Conservation (phyloP, 2,329 filamentous ascomycete species). For the Lachnellula hyalina region DNA sequence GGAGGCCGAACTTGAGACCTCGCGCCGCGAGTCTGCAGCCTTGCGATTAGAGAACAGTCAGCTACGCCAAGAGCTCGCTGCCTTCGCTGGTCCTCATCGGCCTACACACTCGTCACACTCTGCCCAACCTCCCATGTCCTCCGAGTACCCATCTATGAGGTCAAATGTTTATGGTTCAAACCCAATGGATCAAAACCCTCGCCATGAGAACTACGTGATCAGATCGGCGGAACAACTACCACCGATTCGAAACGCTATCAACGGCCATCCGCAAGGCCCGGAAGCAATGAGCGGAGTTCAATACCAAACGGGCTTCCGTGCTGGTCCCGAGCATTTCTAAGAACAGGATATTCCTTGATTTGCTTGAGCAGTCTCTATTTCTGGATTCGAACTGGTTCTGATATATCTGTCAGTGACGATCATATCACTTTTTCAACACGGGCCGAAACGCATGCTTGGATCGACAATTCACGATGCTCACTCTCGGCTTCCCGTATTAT, state of each 20-base stretch:
- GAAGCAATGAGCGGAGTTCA: conserved; percentile 64
- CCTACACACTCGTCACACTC: conserved; percentile 1
- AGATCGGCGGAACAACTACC: conserved; percentile 38
- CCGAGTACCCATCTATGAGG: conserved; percentile 7
- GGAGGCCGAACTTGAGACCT: conserved; percentile 32
- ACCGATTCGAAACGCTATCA: conserved; percentile 49
- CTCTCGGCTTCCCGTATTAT: background rate
- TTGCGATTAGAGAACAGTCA: conserved; percentile 28
- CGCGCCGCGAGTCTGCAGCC: conserved; percentile 41
- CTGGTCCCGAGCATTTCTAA: conserved; percentile 11
- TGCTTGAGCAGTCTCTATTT: background rate
- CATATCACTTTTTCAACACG: no score
- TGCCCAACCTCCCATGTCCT: conserved; percentile 4
- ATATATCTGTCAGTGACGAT: background rate
- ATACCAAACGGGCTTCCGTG: conserved; percentile 36
- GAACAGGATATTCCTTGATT: background rate
- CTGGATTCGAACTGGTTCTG: background rate
- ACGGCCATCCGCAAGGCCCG: conserved; percentile 30
- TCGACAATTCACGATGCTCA: background rate
- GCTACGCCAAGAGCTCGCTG: conserved; percentile 24
- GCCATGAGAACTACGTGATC: conserved; percentile 36
- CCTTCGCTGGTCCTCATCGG: conserved; percentile 13
- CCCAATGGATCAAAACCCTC: conserved; percentile 17
- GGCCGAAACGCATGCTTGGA: background rate
- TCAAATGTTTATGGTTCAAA: conserved; percentile 1